Evolutionary conservation across 2,329 filamentous ascomycete genomes (phyloP).

Genomic region (Penicillium vulpinum): DNA sequence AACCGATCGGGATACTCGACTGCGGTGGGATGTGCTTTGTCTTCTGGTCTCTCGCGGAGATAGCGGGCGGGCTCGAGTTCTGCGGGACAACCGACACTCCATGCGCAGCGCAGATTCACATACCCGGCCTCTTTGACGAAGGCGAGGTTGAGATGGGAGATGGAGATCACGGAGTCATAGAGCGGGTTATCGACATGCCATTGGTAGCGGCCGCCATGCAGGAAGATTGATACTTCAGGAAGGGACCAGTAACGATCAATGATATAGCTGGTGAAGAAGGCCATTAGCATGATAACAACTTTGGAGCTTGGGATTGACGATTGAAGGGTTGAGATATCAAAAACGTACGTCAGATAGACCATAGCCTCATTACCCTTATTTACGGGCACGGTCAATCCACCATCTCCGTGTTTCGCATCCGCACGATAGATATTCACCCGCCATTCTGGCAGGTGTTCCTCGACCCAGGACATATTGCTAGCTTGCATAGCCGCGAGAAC

Average conservation of each 20-base stretch:
- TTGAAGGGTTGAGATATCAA: background rate
- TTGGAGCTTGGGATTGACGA: too few species aligned
- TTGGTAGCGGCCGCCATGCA: conserved; percentile 46
- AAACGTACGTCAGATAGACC: conserved; percentile 50
- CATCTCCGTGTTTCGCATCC: conserved; percentile 37
- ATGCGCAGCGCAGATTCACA: conserved; percentile 37
- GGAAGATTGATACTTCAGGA: conserved; percentile 43
- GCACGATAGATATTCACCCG: conserved; percentile 42
- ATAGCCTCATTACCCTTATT: conserved; percentile 54
- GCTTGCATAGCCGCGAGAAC: conserved; percentile 22
- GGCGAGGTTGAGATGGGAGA: conserved; percentile 29
- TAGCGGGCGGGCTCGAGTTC: conserved; percentile 36
- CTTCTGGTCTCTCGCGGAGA: conserved; percentile 30
- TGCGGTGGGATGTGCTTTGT: conserved; percentile 27
- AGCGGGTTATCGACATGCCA: conserved; percentile 40
- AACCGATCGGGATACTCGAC: conserved; percentile 39
- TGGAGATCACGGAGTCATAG: conserved; percentile 29
- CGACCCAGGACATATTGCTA: conserved; percentile 27
- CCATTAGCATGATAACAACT: background rate
- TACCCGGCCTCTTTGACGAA: conserved; percentile 37
- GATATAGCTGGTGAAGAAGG: conserved; percentile 14
- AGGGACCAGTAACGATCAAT: conserved; percentile 38
- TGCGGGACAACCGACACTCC: conserved; percentile 35
- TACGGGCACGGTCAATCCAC: conserved; percentile 41
- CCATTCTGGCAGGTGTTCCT: conserved; percentile 20